phyloP scores from a whole-genome alignment of 805 yeast species.

The Saccharomycopsis fermentans region DNA sequence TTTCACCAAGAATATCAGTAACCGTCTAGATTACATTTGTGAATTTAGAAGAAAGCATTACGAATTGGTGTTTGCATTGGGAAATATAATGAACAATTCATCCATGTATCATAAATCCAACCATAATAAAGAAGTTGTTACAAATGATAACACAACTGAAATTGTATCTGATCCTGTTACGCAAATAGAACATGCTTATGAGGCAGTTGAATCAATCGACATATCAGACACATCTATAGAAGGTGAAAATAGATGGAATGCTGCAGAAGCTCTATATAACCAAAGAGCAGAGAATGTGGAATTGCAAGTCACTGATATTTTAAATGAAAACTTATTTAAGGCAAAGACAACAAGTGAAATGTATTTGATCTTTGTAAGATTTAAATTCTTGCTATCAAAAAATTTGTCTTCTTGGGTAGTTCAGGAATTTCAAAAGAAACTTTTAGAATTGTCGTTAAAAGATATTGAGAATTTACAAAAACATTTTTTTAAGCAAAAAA shows the following conservation, averaged over 20 bases:
- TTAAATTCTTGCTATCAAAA: conserved; percentile 38
- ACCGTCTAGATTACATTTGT: conserved; percentile 33
- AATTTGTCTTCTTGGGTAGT: conserved; percentile 49
- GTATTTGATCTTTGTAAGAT: conserved; percentile 41
- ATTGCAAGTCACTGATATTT: conserved; percentile 30
- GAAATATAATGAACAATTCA: conserved; percentile 14
- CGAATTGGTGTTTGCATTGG: conserved; percentile 33
- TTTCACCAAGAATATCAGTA: conserved; percentile 30
- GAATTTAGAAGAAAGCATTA: conserved; percentile 45
- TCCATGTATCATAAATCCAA: neutral
- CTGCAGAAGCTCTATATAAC: conserved; percentile 33
- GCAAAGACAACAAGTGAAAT: conserved; percentile 38
- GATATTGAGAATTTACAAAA: conserved; percentile 37
- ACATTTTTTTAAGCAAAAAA: conserved; percentile 28
- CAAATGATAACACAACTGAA: neutral
- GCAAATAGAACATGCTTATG: conserved; percentile 34
- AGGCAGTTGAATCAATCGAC: conserved; percentile 29
- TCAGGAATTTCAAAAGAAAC: conserved; percentile 45
- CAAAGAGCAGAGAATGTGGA: conserved; percentile 38
- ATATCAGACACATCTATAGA: conserved; percentile 30
- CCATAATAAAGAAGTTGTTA: neutral
- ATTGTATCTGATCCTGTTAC: conserved; percentile 21
- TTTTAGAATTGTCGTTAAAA: conserved; percentile 37
- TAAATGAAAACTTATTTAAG: conserved; percentile 31
- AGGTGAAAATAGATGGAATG: conserved; percentile 33